A percentile compares a stretch with the other conserved stretches of the same genome.
These are phyloP conservation scores for Fusarium dimerum DNA, from an alignment of 2,329 filamentous ascomycete genomes.

Conservation along the genomic window DNA sequence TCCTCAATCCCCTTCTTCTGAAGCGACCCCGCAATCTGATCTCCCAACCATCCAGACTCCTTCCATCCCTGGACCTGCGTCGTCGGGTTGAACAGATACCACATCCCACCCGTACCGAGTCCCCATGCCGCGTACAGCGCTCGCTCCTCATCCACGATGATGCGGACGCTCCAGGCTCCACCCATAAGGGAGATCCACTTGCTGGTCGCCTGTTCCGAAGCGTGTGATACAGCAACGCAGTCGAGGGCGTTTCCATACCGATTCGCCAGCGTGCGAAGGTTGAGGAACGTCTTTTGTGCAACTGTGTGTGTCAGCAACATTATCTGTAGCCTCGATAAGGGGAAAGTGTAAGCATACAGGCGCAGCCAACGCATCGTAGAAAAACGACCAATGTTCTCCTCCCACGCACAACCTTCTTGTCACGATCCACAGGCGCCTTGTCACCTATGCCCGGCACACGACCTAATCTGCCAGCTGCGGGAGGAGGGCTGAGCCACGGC, in stretches of 20 bases:
- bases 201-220: constrained; percentile 54
- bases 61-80: constrained; percentile 55
- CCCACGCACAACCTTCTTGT: constrained; percentile 45
- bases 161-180: constrained; percentile 56
- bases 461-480: constrained; percentile 48
- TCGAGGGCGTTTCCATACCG: constrained; percentile 49
- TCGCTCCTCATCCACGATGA: constrained; percentile 58
- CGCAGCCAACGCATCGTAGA: constrained; percentile 56
- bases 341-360: constrained; percentile 43
- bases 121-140: constrained; percentile 62
- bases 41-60: constrained; percentile 56
- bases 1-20: constrained; percentile 36
- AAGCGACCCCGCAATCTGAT: constrained; percentile 50
- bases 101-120: constrained; percentile 50
- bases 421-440: constrained; percentile 48
- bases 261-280: constrained; percentile 55
- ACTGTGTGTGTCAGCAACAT: constrained; percentile 35
- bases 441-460: constrained; percentile 50
- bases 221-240: constrained; percentile 62
- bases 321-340: background rate
- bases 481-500: constrained; percentile 54
- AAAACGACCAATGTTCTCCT: constrained; percentile 51
- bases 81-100: constrained; percentile 55
- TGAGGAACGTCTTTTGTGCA: constrained; percentile 58
- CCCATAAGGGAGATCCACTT: constrained; percentile 60